Evolutionary conservation across 495 filamentous ascomycete genomes (phyloP).

Genomic region (Cenococcum geophilum): DNA sequence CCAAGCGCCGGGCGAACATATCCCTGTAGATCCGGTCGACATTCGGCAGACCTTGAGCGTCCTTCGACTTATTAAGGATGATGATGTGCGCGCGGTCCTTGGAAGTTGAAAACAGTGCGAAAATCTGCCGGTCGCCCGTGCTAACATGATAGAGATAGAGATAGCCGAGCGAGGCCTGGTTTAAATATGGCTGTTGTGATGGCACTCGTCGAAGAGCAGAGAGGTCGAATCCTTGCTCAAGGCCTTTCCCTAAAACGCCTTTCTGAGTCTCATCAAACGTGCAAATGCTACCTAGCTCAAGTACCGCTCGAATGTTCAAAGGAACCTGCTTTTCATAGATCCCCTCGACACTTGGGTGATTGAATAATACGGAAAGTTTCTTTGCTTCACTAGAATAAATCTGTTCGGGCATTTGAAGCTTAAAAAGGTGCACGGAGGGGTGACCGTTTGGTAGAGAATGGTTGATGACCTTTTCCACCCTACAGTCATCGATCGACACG

Average conservation of each 20-base stretch:
- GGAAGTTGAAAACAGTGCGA: constrained; percentile 83
- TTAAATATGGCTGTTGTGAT: constrained; percentile 61
- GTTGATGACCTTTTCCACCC: constrained; percentile 76
- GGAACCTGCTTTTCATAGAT: constrained; percentile 94
- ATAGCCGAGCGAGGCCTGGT: constrained; percentile 62
- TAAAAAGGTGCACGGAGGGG: constrained; percentile 88
- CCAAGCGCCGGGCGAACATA: constrained; percentile 54
- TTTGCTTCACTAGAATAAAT: constrained; percentile 75
- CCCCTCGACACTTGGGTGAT: constrained; percentile 91
- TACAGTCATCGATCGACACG: constrained; percentile 78
- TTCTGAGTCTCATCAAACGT: constrained; percentile 88
- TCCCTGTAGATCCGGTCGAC: constrained; percentile 88
- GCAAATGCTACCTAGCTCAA: constrained; percentile 87
- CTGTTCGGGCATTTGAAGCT: constrained; percentile 82
- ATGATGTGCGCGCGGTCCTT: constrained; percentile 76
- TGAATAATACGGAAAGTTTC: constrained; percentile 74
- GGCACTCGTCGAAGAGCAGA: constrained; percentile 60
- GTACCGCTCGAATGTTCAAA: constrained; percentile 70
- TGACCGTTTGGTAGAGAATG: constrained; percentile 94
- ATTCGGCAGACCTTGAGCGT: constrained; percentile 80
- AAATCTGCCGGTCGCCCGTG: constrained; percentile 84
- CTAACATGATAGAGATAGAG: constrained; percentile 89
- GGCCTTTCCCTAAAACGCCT: constrained; percentile 84
- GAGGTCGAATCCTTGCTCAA: constrained; percentile 91
- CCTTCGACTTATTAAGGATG: constrained; percentile 70